Evolutionary conservation across 2,329 filamentous ascomycete species (phyloP).

Genomic region (Teratosphaeria gauchensis): DNA sequence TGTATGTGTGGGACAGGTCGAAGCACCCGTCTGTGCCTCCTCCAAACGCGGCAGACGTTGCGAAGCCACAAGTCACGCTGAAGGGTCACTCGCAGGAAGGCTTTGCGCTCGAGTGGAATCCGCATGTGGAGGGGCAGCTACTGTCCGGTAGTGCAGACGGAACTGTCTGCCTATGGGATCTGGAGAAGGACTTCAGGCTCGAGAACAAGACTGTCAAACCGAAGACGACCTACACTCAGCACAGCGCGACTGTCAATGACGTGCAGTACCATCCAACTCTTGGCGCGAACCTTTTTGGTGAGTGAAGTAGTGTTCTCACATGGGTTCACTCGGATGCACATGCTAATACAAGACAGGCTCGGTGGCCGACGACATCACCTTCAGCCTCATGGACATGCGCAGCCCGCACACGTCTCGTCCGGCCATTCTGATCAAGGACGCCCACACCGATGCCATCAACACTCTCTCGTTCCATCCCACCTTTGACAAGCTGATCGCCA

Average conservation of each 20-base stretch:
- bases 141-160: slow-evolving; percentile 86
- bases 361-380: slow-evolving; percentile 87
- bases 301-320: background rate
- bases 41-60: slow-evolving; percentile 29
- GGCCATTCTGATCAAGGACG: slow-evolving; percentile 57
- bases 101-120: slow-evolving; percentile 88
- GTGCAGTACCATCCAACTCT: slow-evolving; percentile 90
- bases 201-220: slow-evolving; percentile 62
- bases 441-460: slow-evolving; percentile 89
- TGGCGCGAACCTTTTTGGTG: slow-evolving; percentile 61
- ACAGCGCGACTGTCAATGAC: slow-evolving; percentile 88
- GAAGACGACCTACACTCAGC: slow-evolving; percentile 70
- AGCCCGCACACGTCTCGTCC: slow-evolving; percentile 43
- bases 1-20: slow-evolving; percentile 90
- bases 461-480: slow-evolving; percentile 90
- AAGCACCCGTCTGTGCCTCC: slow-evolving; percentile 75
- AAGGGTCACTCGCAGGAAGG: slow-evolving; percentile 80
- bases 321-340: background rate
- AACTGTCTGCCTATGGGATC: slow-evolving; percentile 87
- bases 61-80: slow-evolving; percentile 76
- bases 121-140: slow-evolving; percentile 68
- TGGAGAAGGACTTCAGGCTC: slow-evolving; percentile 60
- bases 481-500: slow-evolving; percentile 82
- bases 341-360: slow-evolving; percentile 39
- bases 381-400: slow-evolving; percentile 86